phyloP scores from a whole-genome alignment of 1,139 yeast species.

The Yarrowia galli region DNA sequence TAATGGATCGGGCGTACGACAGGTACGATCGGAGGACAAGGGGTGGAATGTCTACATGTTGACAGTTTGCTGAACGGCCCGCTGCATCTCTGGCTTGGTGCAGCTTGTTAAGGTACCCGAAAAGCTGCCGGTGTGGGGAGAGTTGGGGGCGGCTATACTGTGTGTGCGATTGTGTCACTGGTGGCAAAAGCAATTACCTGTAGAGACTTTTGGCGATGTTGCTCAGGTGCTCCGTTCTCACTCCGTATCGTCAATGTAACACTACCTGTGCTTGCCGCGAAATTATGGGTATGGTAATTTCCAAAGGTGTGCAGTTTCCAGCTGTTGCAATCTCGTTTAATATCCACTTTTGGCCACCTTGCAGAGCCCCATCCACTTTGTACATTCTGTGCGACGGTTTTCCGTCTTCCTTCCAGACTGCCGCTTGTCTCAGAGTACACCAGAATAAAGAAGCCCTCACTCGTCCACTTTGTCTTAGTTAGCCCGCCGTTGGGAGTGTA shows the following conservation, averaged over 20 bases:
- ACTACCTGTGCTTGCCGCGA: not conserved
- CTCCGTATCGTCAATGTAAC: too few relatives aligned
- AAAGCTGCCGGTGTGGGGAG: conserved; percentile 13
- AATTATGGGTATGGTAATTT: not conserved
- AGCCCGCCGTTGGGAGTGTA: too few relatives aligned
- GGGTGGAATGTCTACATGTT: not conserved
- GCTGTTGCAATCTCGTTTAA: conserved; percentile 2
- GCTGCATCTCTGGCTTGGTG: conserved; percentile 10
- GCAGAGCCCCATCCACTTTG: too few relatives aligned
- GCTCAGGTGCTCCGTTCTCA: not conserved
- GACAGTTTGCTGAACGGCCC: not conserved
- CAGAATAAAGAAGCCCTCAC: not conserved
- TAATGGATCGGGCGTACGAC: conserved; percentile 4
- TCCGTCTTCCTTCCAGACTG: not conserved
- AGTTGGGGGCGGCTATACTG: not conserved
- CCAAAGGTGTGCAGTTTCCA: too few relatives aligned
- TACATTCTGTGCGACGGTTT: too few relatives aligned
- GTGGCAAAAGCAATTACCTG: not conserved
- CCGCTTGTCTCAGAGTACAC: conserved; percentile 1
- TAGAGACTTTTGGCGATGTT: not conserved
- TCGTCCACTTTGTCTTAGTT: not conserved
- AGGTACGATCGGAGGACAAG: conserved; percentile 3
- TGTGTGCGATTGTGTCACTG: too few relatives aligned
- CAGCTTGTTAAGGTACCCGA: conserved; percentile 29
- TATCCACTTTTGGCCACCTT: not conserved